Conservation (phyloP, 2,329 filamentous ascomycete genomes). For the Clonostachys byssicola region DNA sequence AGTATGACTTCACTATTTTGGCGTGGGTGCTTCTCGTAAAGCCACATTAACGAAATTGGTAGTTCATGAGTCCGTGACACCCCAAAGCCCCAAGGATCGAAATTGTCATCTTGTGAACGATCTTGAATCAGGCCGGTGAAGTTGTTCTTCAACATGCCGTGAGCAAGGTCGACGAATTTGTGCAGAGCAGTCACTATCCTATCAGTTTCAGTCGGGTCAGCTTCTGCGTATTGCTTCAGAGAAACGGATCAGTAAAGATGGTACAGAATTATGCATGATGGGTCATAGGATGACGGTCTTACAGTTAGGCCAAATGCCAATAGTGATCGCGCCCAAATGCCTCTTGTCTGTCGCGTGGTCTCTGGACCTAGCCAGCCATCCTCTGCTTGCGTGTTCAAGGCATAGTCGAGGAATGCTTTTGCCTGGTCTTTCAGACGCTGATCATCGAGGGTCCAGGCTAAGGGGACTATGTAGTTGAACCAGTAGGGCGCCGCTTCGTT, state of each 20-base stretch:
- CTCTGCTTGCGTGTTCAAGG: conserved; percentile 35
- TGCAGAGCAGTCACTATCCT: conserved; percentile 44
- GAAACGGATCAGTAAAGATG: neutral
- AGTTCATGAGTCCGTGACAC: conserved; percentile 25
- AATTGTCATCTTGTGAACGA: neutral
- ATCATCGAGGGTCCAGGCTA: conserved; percentile 47
- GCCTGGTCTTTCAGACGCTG: conserved; percentile 33
- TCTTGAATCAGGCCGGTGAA: conserved; percentile 37
- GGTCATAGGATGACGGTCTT: neutral
- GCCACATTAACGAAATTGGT: conserved; percentile 25
- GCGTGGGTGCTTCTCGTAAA: conserved; percentile 16
- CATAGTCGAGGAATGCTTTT: conserved; percentile 33
- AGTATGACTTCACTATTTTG: conserved; percentile 20
- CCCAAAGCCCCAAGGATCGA: conserved; percentile 18
- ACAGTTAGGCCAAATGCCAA: neutral
- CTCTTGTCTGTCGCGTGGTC: conserved; percentile 27
- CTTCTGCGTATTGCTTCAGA: conserved; percentile 36
- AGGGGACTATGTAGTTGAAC: conserved; percentile 54
- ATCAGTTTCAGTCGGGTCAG: conserved; percentile 32
- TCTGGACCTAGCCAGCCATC: conserved; percentile 59
- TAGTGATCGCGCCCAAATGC: conserved; percentile 44
- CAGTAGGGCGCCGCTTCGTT: conserved; percentile 56
- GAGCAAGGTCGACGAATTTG: conserved; percentile 40
- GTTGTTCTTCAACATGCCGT: conserved; percentile 50
- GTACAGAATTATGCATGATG: neutral